Evolutionary conservation across 768 basidiomycete species (phyloP), one percentile per base, ranked within the genome.

Genomic region (Mycena alexandri): DNA sequence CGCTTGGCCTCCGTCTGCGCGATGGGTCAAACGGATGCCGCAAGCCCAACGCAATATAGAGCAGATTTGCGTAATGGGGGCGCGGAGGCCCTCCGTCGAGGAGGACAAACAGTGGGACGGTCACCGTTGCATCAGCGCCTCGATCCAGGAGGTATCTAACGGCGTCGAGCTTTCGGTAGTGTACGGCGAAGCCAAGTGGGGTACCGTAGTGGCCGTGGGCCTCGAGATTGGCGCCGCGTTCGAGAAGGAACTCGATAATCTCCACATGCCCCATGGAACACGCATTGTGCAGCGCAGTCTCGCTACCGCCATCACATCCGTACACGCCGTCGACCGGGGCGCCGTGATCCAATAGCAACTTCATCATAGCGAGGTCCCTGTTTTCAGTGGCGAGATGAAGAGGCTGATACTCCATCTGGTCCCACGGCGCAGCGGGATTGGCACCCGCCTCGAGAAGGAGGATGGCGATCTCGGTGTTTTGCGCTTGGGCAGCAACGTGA

Each of bases 401-500:
- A 21, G 61, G 12, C 34, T 34, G 29, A n/a, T 38, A 22, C 7
- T 63, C 53, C 2, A 55, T 33, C 46, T 55, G 33, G 34, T 24
- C 53, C 34, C 61, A 47, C 17, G 9, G 3, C 9, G 53, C 61
- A 4, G 34, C 61, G 33, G 44, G 43, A 19, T 55, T 21, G n/a
- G 61, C 61, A 9, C 61, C 61, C 12, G 61, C 61, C 0, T 63
- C 52, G 53, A 63, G 61, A 8, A 63, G 54, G 41, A 63, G 33
- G 1, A 3, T 1, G 6, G 53, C 34, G 21, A 41, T 64, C 24
- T 56, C 46, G 12, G 21, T 25, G 29, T 64, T 48, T 14, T 46
- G 13, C 11, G 55, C 54, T 4, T 42, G 19, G 1, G 55, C 47
- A 2, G 63, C 63, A 24, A 43, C 25, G 41, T 57, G 47, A 19